Base-by-base conservation (phyloP, 352 stramenopile genomes). In the Globisporangium abappressorium region DNA sequence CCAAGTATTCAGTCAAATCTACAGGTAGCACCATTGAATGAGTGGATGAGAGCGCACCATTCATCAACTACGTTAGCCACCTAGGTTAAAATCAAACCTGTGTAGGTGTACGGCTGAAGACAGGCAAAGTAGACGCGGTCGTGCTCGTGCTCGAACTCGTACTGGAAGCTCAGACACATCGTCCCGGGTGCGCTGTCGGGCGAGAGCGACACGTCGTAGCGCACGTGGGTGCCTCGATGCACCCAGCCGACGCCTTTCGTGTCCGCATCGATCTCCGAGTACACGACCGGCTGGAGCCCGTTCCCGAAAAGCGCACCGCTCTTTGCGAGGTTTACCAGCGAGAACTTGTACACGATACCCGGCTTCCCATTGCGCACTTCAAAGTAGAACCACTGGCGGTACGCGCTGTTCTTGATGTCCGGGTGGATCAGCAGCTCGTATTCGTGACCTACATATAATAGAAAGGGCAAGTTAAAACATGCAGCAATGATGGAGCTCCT, bases 371-470 rank as follows among this genome's bases (percentile, higher is more conserved):
- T 92, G 41, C 74, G 84, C 20, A 96, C 84, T 38, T 88, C 68
- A 65, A 97, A 97, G 78, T 97, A 97, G 71, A 96, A 97, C 91
- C 91, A 97, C 71, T 97, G 91, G 8, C 86, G 79, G 61, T 94
- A 94, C 11, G 86, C 86, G 57, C 84, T 85, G 66, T 94, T 94
- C 74, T 89, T 91, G 64, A 92, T 75, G 70, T 94, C 86, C 0
- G 86, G 86, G 55, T 92, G 86, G 49, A 94, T 82, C 9, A 78
- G 28, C 14, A 94, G 57, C 41, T 94, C 86, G 65, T 92, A 94
- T 59, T 91, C 84, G 4, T 94, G 85, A 2, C 53, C 65, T 79
- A 63, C 5, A 43, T 11, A 65, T 15, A 14, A 56, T 15, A 53
- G 51, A 14, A 33, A 18, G 33, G 33, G 33, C 33, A 36, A 36